Evolutionary conservation across 495 filamentous ascomycete genomes (phyloP), one percentile per base, ranked within the genome.

Genomic region (Talaromyces ruber): DNA sequence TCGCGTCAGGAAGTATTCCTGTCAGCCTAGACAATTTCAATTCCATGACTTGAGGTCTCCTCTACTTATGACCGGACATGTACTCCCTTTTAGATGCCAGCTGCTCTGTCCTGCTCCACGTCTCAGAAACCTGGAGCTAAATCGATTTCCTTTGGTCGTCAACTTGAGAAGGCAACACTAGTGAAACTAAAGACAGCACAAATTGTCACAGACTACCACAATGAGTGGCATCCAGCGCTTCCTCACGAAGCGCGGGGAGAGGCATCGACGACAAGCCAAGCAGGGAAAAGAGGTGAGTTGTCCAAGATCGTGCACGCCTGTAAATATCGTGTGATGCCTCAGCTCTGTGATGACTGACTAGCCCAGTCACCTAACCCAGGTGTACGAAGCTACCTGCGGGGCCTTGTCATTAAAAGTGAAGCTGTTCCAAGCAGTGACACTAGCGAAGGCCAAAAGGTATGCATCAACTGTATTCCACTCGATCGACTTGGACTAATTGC

Each of bases 181-280:
- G 14, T 6, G 39, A 8, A 34, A 34, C 11, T 8, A 34, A 34
- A 34, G 30, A 34, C n/a, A 34, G 30, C 30, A 39, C 34, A 16
- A 1, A 39, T 39, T 14, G 14, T 39, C 34, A n/a, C 14, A 39
- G 11, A 39, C 18, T 7, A 47, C 3, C 51, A 60, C 28, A 45
- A 86, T 85, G 82, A 83, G 79, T 71, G 84, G 82, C 8, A 81
- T 89, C 64, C 81, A 86, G 64, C 75, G 84, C 64, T 87, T 94
- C 66, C 84, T 92, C 57, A 91, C 87, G 58, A 82, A 86, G 64
- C 83, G 89, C 51, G 89, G 93, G 53, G 89, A 93, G 50, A 91
- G 88, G 71, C 74, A 75, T 64, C 76, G 74, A 26, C 72, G 75
- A 63, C 74, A 81, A 68, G 68, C 65, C 58, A 82, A 79, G 62